Base-by-base conservation (phyloP, 768 basidiomycete genomes). In the Coprinopsis strossmayeri region DNA sequence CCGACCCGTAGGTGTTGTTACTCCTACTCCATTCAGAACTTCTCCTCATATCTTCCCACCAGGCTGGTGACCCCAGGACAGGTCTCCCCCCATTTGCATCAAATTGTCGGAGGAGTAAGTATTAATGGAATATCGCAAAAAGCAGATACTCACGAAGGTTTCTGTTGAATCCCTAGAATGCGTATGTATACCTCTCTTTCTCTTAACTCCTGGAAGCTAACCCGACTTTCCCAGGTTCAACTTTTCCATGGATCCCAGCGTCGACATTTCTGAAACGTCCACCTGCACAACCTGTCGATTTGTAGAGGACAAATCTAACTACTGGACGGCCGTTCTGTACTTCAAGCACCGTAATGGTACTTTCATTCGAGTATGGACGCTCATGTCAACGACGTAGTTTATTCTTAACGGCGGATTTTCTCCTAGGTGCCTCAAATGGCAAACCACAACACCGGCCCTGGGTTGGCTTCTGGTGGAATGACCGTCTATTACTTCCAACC, bases 311-410 rank as follows among this genome's bases (percentile, higher is more conserved):
- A 54, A 56, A 21, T 58, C 57, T 17, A 58, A 58, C 39, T 58
- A 58, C 28, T 58, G 57, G 57, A 59, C 58, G 9, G 58, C 58
- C 15, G 58, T 55, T 18, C 53, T 55, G 37, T 59, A 59, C 46
- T 57, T 59, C 52, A 55, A 57, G 37, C 52, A 57, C 38, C 50
- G 44, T 2, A 59, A 57, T 34, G 58, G 58, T 20, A 54, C 50
- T 20, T 59, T 50, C 50, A 55, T 54, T 27, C 46, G 54, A 24
- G 58, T 59, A 27, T 42, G 23, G 23, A 11, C 10, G 18, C 17
- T 12, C 40, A 9, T 38, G 37, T 42, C 21, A 10, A 23, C 40
- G 9, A 23, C 40, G 9, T n/a, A n/a, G n/a, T n/a, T n/a, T 38
- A 9, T 13, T 12, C 17, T 43, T 41, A 38, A 9, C 9, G 17